These are phyloP conservation scores for Ramichloridium luteum DNA, from an alignment of 2,329 filamentous ascomycete species.

Conservation along the genomic window DNA sequence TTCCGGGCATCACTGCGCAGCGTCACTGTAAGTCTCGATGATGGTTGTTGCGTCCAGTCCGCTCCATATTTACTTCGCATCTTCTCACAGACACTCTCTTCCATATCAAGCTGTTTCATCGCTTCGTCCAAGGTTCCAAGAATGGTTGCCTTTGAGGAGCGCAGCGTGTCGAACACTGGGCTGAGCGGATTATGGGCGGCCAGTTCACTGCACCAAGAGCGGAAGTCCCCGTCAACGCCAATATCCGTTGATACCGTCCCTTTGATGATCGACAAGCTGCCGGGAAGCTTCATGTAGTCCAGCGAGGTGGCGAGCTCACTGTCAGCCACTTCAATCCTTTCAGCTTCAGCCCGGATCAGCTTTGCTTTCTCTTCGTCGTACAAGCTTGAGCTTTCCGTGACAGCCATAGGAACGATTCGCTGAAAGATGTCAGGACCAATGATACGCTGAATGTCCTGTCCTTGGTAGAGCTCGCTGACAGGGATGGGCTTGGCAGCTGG, in stretches of 20 bases:
- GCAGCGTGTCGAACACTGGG: conserved; percentile 65
- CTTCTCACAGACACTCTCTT: conserved; percentile 96
- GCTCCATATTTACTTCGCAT: conserved; percentile 95
- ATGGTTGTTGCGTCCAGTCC: conserved; percentile 96
- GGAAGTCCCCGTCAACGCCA: conserved; percentile 78
- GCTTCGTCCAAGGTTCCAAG: conserved; percentile 62
- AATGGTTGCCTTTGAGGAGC: conserved; percentile 65
- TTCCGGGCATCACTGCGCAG: conserved; percentile 75
- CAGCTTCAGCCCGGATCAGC: conserved; percentile 80
- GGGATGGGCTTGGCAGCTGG: conserved; percentile 95
- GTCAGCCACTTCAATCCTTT: conserved; percentile 84
- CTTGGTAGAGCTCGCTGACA: conserved; percentile 90
- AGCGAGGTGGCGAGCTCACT: conserved; percentile 91
- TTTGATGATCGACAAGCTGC: conserved; percentile 72
- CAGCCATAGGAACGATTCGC: conserved; percentile 89
- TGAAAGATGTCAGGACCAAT: conserved; percentile 95
- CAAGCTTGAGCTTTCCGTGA: conserved; percentile 90
- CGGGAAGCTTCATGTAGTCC: conserved; percentile 80
- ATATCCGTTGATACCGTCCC: conserved; percentile 85
- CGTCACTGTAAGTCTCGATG: conserved; percentile 76
- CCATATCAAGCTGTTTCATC: conserved; percentile 83
- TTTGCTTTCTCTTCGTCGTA: conserved; percentile 99
- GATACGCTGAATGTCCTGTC: conserved; percentile 92
- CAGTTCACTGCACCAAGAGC: conserved; percentile 86
- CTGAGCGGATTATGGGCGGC: conserved; percentile 71